These are phyloP conservation scores for Volutella citrinella DNA, from an alignment of 2,329 filamentous ascomycete genomes.

Conservation along the genomic window DNA sequence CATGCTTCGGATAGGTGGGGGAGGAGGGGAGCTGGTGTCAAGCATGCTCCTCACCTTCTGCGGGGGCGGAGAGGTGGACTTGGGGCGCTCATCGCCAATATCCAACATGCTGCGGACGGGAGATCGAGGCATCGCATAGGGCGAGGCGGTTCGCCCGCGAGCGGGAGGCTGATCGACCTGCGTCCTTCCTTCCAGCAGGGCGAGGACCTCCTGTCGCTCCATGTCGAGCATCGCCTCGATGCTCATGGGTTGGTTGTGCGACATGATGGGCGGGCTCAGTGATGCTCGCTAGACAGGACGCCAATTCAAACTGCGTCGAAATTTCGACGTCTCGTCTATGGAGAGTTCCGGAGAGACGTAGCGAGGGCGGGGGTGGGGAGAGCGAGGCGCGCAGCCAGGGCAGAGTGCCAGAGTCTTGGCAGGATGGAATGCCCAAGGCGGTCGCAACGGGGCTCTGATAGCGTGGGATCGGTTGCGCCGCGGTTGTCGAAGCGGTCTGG, in stretches of 20 bases:
- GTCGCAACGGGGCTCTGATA: too few species aligned
- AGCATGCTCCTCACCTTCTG: constrained; percentile 59
- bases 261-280: constrained; percentile 25
- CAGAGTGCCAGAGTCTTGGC: too few species aligned
- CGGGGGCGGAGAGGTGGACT: constrained; percentile 38
- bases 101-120: constrained; percentile 56
- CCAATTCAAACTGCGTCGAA: too few species aligned
- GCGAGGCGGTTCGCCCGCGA: constrained; percentile 46
- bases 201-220: constrained; percentile 71
- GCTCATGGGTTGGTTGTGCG: constrained; percentile 57
- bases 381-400: too few species aligned
- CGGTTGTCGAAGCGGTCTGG: constrained; percentile 8
- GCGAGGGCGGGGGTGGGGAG: too few species aligned
- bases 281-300: too few species aligned
- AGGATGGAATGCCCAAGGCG: too few species aligned
- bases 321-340: too few species aligned
- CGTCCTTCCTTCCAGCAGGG: constrained; percentile 58
- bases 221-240: constrained; percentile 75
- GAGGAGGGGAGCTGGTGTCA: constrained; percentile 35
- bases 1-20: constrained; percentile 48
- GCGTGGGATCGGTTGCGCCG: too few species aligned
- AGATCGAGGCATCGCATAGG: constrained; percentile 57
- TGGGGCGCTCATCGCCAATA: constrained; percentile 16
- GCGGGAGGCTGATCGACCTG: constrained; percentile 19
- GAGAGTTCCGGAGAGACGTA: too few species aligned